Conservation (phyloP, 1,284 basidiomycete genomes). For the Spongiforma sp. region DNA sequence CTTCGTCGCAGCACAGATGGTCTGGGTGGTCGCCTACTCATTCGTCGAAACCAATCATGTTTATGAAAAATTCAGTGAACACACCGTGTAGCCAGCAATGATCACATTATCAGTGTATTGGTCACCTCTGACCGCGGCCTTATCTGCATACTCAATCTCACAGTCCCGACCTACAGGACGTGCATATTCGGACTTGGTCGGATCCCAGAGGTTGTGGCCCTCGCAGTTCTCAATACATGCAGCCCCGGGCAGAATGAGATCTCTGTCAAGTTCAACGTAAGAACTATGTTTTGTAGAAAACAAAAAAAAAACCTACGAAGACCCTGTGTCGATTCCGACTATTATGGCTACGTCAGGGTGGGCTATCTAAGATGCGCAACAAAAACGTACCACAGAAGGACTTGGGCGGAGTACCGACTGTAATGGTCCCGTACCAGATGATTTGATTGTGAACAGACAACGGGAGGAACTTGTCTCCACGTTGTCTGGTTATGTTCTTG, state of each 20-base stretch:
- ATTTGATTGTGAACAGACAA: constrained; percentile 27
- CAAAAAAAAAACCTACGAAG: constrained; percentile 18
- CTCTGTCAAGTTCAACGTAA: constrained; percentile 9
- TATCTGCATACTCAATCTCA: constrained; percentile 57
- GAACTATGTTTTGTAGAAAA: too few species aligned
- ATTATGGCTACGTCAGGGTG: not conserved
- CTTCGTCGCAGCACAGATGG: constrained; percentile 34
- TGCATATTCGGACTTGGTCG: constrained; percentile 42
- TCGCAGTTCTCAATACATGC: constrained; percentile 32
- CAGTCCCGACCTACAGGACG: constrained; percentile 42
- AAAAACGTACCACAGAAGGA: constrained; percentile 14
- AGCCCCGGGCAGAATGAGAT: constrained; percentile 20
- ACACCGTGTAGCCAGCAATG: constrained; percentile 33
- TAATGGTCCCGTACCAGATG: constrained; percentile 37
- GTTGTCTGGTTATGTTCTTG: not conserved
- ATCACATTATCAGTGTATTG: too few species aligned
- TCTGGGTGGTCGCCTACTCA: constrained; percentile 31
- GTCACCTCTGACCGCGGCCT: constrained; percentile 53
- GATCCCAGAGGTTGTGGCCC: constrained; percentile 39
- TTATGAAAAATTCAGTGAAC: not conserved
- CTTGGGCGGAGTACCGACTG: constrained; percentile 38
- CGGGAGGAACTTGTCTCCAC: constrained; percentile 1
- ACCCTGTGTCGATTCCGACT: constrained; percentile 44
- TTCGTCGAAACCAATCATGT: not conserved
- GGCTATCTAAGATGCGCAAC: too few species aligned